Base-by-base conservation (phyloP, 352 stramenopile genomes). In the Phytophthora europaea region DNA sequence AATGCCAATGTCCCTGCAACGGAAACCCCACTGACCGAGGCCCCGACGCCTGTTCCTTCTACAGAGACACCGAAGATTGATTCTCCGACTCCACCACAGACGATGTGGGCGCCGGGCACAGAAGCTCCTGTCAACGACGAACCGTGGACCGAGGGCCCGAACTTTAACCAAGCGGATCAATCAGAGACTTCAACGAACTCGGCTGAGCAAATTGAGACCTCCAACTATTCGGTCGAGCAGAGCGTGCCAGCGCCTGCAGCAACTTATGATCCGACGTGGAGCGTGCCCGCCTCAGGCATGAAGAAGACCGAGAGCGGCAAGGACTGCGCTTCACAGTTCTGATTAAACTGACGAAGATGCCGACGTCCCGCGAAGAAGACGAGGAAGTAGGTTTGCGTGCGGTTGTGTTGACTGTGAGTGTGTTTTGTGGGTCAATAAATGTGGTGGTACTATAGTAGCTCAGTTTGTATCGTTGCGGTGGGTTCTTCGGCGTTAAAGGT, bases 341-440 rank as follows among this genome's bases (percentile, higher is more conserved):
- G 70, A 71, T 64, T 40, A 36, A 57, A 65, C 48, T 65, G 58
- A 66, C 31, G 38, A 47, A 47, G 28, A 43, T 31, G n/a, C 9
- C 10, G 52, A 20, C 23, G 40, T 73, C 51, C 60, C 70, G 60
- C 34, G 12, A 61, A 50, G 48, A 56, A 70, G 58, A 72, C 64
- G 69, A 72, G 45, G 51, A 72, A 58, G 47, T 34, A 59, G 68
- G 72, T 76, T 66, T 72, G 48, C 57, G 62, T 75, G 61, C 43
- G 54, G 26, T 66, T 45, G 53, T 55, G 43, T 22, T 8, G n/a
- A 15, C 47, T 51, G n/a, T 16, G 7, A 61, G 54, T 66, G 26
- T 55, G 23, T 65, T 15, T 47, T 72, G 63, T 73, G 64, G 63
- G 69, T 73, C 64, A 76, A 76, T 72, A 76, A 64, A 76, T 76